Evolutionary conservation across 306 rosid genomes (phyloP).

Genomic region (Elaeagnus macrophylla): DNA sequence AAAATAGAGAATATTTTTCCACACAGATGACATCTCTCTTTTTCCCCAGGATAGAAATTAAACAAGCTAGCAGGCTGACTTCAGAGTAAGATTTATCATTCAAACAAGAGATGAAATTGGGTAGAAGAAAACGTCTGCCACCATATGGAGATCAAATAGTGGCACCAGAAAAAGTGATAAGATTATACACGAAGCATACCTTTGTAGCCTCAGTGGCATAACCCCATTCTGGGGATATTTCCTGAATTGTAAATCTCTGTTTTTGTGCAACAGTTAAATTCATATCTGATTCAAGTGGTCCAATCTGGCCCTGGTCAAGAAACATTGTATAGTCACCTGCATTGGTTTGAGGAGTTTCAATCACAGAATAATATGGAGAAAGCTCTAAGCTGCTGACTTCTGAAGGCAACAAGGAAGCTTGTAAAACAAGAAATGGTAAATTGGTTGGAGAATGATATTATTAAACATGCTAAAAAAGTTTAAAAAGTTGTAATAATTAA

Average conservation of each 20-base stretch:
- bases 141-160: constrained; percentile 1
- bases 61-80: too few relatives aligned
- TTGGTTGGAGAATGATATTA: constrained; percentile 24
- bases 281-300: constrained; percentile 35
- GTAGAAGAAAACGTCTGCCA: constrained; percentile 2
- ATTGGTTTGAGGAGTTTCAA: constrained; percentile 31
- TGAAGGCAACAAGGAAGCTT: constrained; percentile 42
- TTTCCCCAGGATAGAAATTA: too few relatives aligned
- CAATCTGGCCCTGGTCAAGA: constrained; percentile 42
- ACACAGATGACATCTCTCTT: too few relatives aligned
- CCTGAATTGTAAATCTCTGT: constrained; percentile 61
- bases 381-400: constrained; percentile 22
- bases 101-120: too few relatives aligned
- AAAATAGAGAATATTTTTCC: too few relatives aligned
- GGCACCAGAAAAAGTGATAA: constrained; percentile 4
- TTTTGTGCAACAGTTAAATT: constrained; percentile 49
- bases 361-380: constrained; percentile 31
- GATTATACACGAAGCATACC: constrained; percentile 38
- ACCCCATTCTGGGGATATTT: constrained; percentile 81
- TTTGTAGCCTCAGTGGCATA: constrained; percentile 61
- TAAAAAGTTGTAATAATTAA: constrained; percentile 5
- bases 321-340: constrained; percentile 27
- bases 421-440: constrained; percentile 13
- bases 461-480: constrained; percentile 6
- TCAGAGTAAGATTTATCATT: too few relatives aligned